Evolutionary conservation across 75 land plant genomes (phyloP), one percentile per base, ranked within the genome.

Genomic region (Chamaecyparis obtusa): DNA sequence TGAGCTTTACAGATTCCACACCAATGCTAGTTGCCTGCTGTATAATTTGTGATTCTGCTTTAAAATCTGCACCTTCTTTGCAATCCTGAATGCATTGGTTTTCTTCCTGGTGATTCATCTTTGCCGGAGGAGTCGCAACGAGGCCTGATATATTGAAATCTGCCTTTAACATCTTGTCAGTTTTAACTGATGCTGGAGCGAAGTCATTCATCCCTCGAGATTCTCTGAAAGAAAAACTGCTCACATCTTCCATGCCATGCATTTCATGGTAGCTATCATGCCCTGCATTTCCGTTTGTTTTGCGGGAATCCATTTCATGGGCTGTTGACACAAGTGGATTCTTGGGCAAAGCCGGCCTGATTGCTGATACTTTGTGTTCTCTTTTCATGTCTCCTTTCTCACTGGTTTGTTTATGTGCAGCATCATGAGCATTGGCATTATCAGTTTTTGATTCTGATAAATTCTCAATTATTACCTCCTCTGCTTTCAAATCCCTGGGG

Each of bases 361-460:
- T 81, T 49, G 46, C n/a, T 81, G 83, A 44, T 81, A 81, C 44
- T 81, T n/a, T n/a, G 3, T 39, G 9, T 49, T 81, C 83, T n/a
- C 49, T 44, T 46, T 81, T 81, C 13, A n/a, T n/a, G 30, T 44
- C 83, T 81, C 83, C 83, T 81, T 51, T 81, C 35, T 72, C 76
- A 72, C 36, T 72, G 76, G 9, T 72, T 11, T 30, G 36, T 81
- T 81, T 81, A 3, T 81, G 49, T 44, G 48, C 83, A 81, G 51
- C 83, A 46, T n/a, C 83, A 13, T 81, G 24, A 46, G 83, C 27
- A n/a, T 81, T 81, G 49, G 14, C 83, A 46, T n/a, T 46, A 44
- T 81, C 83, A 81, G 51, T 81, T 81, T 81, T 44, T 81, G 83
- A 46, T 46, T 27, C 46, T 46, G 27, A 46, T 81, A 49, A 81